Evolutionary conservation across 352 stramenopile species (phyloP), one percentile per base, ranked within the genome.

Genomic region (Pythium sukuiense): DNA sequence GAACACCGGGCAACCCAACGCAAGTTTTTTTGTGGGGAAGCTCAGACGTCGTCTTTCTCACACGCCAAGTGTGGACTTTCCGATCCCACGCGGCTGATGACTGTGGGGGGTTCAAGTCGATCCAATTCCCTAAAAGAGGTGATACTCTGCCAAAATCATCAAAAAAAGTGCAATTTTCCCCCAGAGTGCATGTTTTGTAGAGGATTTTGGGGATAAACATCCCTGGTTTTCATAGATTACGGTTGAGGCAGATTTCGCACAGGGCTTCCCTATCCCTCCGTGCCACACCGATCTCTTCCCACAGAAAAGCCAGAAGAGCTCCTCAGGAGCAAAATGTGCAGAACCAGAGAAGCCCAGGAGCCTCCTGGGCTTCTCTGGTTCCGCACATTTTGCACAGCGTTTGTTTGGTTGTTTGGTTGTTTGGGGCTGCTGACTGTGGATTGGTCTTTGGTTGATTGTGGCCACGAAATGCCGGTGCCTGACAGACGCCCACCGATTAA

Each of bases 301-400:
- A 24, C 24, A 49, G 41, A 49, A 49, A 49, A 49, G 41, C 41
- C 41, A 49, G 41, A 20, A 11, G n/a, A 49, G 41, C 41, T 49
- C 35, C 35, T 43, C n/a, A n/a, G n/a, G n/a, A n/a, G n/a, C n/a
- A n/a, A n/a, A n/a, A n/a, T n/a, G n/a, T n/a, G n/a, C n/a, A n/a
- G n/a, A n/a, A n/a, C n/a, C n/a, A n/a, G n/a, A n/a, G n/a, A n/a
- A n/a, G n/a, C n/a, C n/a, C n/a, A n/a, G n/a, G n/a, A n/a, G n/a
- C n/a, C n/a, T n/a, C n/a, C n/a, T n/a, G 2, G 35, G 35, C 7
- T 41, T 41, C 35, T 41, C 41, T 49, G 11, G 41, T 49, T 49
- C 41, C 2, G 39, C 39, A 46, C 39, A 3, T 5, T 46, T 3
- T 8, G 32, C 35, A 41, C 35, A 41, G 7, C 4, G 6, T 41